Base-by-base conservation (phyloP, 2,329 filamentous ascomycete species). In the Beauveria caledonica region DNA sequence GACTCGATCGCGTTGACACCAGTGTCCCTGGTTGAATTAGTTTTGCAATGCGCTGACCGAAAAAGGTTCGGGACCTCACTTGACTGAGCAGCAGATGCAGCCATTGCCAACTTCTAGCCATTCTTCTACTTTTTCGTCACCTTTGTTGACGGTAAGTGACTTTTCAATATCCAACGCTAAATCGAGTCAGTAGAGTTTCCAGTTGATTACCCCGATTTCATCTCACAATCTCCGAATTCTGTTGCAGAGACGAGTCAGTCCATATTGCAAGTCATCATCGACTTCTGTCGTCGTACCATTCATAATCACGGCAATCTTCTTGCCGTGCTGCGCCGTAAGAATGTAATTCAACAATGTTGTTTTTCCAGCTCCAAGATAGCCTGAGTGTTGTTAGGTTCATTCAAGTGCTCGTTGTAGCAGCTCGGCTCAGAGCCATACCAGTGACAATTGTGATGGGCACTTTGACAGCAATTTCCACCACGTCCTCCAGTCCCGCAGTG, bases 41-140 rank as follows among this genome's bases (percentile, higher is more conserved):
- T 50, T 17, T 51, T 3, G 19, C 27, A 3, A 53, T 21, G 39
- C 7, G 29, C 15, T 21, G 19, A 11, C 5, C 2, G 19, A 19
- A 6, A n/a, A 36, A 23, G 15, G 5, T 40, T 27, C 9, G 36
- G 4, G 21, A 7, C 11, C 70, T 61, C 79, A 92, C 86, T 97
- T 99, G 68, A 97, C 92, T 3, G 92, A 96, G 76, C 94, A 99
- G 76, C 94, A 99, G 66, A 99, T 92, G 72, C 94, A 99, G 64
- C 94, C 94, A 67, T 99, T 99, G 57, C 90, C 92, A 58, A 99
- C 86, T 63, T 97, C 92, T 29, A 99, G 85, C 90, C 95, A 99
- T 78, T 96, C 92, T 70, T 94, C 88, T 7, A 93, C 89, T 69
- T 91, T 83, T 69, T 93, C 85, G 44, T 86, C 89, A 62, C 87